These are phyloP conservation scores for Eucalyptus polybractea DNA, from an alignment of 345 rosid genomes.

Conservation along the genomic window DNA sequence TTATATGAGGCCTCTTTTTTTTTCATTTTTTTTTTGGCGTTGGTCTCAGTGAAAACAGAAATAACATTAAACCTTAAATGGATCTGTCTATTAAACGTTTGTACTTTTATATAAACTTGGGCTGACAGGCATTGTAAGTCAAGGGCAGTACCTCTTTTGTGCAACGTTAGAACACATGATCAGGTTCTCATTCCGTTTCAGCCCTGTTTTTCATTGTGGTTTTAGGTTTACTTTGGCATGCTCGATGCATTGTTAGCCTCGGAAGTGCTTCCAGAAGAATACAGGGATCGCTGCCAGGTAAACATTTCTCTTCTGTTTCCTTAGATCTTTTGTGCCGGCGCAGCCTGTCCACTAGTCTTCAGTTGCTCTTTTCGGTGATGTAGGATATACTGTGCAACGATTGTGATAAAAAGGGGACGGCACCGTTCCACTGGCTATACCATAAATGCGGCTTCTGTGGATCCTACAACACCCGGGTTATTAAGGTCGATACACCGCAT, in stretches of 20 bases:
- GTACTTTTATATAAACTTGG: neutral
- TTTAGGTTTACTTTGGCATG: slow-evolving; percentile 94
- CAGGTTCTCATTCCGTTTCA: neutral
- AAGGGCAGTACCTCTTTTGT: neutral
- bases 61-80: neutral
- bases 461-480: slow-evolving; percentile 48
- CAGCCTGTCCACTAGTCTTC: neutral
- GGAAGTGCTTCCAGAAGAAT: slow-evolving; percentile 89
- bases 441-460: slow-evolving; percentile 60
- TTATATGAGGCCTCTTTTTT: neutral
- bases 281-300: slow-evolving; percentile 66
- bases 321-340: neutral
- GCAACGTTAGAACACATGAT: neutral
- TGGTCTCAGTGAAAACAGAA: neutral
- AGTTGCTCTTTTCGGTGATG: neutral
- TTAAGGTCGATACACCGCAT: neutral
- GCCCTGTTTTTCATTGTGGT: neutral
- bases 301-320: neutral
- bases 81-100: neutral
- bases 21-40: neutral
- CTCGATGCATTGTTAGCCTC: slow-evolving; percentile 81
- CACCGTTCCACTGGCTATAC: slow-evolving; percentile 68
- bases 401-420: slow-evolving; percentile 50
- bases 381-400: slow-evolving; percentile 70
- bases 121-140: neutral